Conservation (phyloP, 2,329 filamentous ascomycete genomes). For the Botrytis aclada region DNA sequence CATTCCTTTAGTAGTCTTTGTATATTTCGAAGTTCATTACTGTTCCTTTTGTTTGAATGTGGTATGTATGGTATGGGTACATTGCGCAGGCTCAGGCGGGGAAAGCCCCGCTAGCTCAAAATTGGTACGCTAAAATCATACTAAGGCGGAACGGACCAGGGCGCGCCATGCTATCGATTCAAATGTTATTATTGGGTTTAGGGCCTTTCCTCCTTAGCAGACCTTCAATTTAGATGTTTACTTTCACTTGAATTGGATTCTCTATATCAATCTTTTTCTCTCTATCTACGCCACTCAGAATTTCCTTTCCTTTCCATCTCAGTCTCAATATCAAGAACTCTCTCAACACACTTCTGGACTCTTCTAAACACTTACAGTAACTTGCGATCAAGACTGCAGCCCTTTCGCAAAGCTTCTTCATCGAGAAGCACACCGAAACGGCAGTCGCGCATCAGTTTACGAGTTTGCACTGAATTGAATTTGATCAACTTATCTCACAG, state of each 20-base stretch:
- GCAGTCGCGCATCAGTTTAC: background rate
- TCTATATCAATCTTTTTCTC: background rate
- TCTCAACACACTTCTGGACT: background rate
- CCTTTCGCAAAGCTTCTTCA: conserved; percentile 2
- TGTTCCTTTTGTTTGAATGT: conserved; percentile 3
- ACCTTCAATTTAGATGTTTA: background rate
- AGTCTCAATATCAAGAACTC: background rate
- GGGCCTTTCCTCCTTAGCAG: background rate
- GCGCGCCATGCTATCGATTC: background rate
- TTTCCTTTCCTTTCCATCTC: background rate
- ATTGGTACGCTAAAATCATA: conserved; percentile 4
- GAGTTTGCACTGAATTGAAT: background rate
- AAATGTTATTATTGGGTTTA: conserved; percentile 1
- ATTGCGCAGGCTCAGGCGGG: conserved; percentile 7
- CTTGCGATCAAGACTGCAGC: background rate
- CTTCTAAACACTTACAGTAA: background rate
- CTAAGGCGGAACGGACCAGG: conserved; percentile 2
- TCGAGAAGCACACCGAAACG: background rate
- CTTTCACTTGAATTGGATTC: background rate
- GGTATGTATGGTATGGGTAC: background rate
- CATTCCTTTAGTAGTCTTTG: conserved; percentile 6
- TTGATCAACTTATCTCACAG: background rate
- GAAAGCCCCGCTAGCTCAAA: conserved; percentile 1
- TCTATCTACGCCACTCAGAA: background rate
- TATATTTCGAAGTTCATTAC: background rate